Conservation (phyloP, 352 stramenopile genomes). For the Blastocystis sp. region DNA sequence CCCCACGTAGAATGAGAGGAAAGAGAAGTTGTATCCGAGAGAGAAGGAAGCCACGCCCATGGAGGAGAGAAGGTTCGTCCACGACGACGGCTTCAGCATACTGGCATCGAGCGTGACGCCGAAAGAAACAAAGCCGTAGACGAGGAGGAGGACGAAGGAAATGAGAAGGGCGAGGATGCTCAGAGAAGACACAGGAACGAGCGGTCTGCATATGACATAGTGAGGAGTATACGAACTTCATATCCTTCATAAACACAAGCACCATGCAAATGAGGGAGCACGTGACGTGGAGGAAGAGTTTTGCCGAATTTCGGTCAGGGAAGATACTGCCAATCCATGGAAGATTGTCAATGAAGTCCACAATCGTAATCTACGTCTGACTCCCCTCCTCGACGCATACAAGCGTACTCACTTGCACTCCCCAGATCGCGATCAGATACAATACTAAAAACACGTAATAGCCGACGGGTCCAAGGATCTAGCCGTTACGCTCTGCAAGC, state of each 20-base stretch:
- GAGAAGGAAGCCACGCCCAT: conserved; percentile 66
- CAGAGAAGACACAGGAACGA: conserved; percentile 53
- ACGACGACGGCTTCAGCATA: conserved; percentile 36
- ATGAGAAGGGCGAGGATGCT: conserved; percentile 52
- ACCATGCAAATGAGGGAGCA: conserved; percentile 48
- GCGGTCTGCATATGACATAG: neutral
- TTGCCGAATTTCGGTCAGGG: neutral
- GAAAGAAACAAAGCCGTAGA: conserved; percentile 21
- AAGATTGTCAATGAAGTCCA: conserved; percentile 68
- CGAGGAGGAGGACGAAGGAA: conserved; percentile 53
- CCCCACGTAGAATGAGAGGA: conserved; percentile 54
- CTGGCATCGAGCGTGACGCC: neutral
- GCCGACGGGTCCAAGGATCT: conserved; percentile 53
- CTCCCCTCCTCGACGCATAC: neutral
- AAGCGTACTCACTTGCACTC: conserved; percentile 46
- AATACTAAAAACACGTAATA: conserved; percentile 68
- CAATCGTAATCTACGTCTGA: conserved; percentile 52
- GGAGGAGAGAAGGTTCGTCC: conserved; percentile 2
- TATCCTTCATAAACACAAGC: conserved; percentile 64
- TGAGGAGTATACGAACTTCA: neutral
- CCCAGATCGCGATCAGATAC: conserved; percentile 68
- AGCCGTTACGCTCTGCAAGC: neutral
- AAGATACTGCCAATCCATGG: conserved; percentile 27
- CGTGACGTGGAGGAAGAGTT: conserved; percentile 31
- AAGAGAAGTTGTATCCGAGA: conserved; percentile 65